Conservation (phyloP, 192 early-diverging fungal species). For the Coemansia sp. region DNA sequence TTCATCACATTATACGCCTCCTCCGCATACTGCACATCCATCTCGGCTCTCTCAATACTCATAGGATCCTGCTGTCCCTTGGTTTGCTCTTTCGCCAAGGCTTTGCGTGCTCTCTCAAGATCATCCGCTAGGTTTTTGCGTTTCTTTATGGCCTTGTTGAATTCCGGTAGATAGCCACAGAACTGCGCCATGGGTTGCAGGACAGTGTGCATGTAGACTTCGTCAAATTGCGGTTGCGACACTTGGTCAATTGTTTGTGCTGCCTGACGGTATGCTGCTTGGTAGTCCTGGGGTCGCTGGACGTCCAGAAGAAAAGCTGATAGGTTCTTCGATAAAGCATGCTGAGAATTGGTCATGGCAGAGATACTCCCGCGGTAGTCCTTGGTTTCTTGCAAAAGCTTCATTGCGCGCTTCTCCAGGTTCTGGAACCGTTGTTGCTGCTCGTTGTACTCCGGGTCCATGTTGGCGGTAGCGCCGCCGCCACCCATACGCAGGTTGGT, state of each 20-base stretch:
- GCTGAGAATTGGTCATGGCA: conserved; percentile 85
- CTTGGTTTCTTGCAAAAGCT: conserved; percentile 87
- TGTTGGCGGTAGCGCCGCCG: conserved; percentile 11
- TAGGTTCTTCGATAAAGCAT: conserved; percentile 81
- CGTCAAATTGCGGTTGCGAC: conserved; percentile 77
- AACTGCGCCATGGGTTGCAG: conserved; percentile 87
- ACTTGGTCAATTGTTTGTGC: conserved; percentile 79
- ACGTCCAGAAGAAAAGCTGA: conserved; percentile 86
- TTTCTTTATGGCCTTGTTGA: conserved; percentile 89
- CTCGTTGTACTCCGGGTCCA: conserved; percentile 79
- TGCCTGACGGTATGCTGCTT: conserved; percentile 81
- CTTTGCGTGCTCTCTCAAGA: conserved; percentile 75
- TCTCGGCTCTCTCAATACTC: conserved; percentile 70
- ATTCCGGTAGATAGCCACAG: conserved; percentile 85
- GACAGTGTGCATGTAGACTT: conserved; percentile 81
- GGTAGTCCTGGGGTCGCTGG: conserved; percentile 68
- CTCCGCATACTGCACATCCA: conserved; percentile 70
- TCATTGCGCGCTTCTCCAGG: conserved; percentile 79
- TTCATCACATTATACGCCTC: conserved; percentile 84
- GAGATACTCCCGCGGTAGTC: conserved; percentile 83
- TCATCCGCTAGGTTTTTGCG: conserved; percentile 87
- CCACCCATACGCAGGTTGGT: conserved; percentile 28
- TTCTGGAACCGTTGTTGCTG: conserved; percentile 79
- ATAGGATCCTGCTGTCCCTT: conserved; percentile 73
- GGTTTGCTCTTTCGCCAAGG: conserved; percentile 79